Evolutionary conservation across 306 rosid genomes (phyloP), one percentile per base, ranked within the genome.

Genomic region (Dryas alaskensis): DNA sequence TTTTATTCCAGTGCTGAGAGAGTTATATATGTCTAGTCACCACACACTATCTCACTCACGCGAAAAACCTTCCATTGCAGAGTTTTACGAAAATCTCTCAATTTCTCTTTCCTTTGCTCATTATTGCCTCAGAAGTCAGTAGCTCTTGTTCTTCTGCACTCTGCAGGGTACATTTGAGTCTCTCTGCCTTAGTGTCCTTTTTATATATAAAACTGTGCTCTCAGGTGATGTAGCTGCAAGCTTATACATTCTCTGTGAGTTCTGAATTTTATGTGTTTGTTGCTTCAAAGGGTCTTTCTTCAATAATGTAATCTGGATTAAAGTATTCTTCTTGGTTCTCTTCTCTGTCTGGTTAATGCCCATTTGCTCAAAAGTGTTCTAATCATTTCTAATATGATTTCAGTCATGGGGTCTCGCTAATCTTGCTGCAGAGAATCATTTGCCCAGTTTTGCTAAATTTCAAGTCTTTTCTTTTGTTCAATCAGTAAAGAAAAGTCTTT

Each of bases 371-470:
- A 17, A 64, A 73, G 65, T 84, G 75, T 80, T 91, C 60, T 91
- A 88, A 67, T 61, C 81, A 45, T 72, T 70, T 69, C 74, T 69
- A 40, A 37, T 60, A 53, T 69, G 78, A 70, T 81, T 81, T 83
- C 76, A 66, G 8, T 82, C 54, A 85, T 87, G 96, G 87, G 79
- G 79, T 87, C 82, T 88, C 97, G 94, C 86, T 93, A 86, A 81
- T 64, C 80, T 86, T 65, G 60, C 79, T 47, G 60, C 25, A 27
- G 27, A 62, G 51, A 43, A 25, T 47, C 17, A 44, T 46, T 80
- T 75, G 44, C 70, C 74, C 54, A 43, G 66, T 73, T 75, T 68
- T 40, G 50, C 66, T 65, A 40, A 46, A 45, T 51, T 75, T 78
- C 72, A 14, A 10, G 49, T 48, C 45, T 69, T 67, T 46, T 72